A percentile compares a stretch with the other conserved stretches of the same genome.
phyloP scores from a whole-genome alignment of 2,329 filamentous ascomycete genomes.

The Calcarisporium arbuscula region DNA sequence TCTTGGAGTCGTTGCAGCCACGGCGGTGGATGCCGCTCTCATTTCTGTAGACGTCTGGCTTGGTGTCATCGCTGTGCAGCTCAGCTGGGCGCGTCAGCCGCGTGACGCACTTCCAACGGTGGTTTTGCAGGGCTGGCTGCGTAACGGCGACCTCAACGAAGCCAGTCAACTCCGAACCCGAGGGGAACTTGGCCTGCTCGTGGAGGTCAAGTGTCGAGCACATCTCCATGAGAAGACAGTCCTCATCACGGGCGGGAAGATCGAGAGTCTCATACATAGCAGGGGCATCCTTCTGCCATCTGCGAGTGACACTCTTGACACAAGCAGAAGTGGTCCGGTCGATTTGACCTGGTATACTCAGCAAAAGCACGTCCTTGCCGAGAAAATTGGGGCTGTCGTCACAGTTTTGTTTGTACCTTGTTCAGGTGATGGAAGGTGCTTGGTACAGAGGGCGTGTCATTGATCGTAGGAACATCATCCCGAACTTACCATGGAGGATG shows the following conservation, averaged over 20 bases:
- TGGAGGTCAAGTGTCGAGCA: conserved; percentile 55
- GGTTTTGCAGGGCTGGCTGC: conserved; percentile 45
- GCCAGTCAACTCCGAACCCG: conserved; percentile 53
- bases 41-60: conserved; percentile 40
- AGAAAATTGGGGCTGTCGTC: conserved; percentile 44
- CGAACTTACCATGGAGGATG: conserved; percentile 45
- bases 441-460: conserved; percentile 36
- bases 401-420: conserved; percentile 46
- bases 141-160: conserved; percentile 54
- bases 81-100: conserved; percentile 51
- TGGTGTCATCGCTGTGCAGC: conserved; percentile 39
- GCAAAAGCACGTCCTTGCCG: conserved; percentile 47
- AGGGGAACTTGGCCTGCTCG: conserved; percentile 49
- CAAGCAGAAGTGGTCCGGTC: conserved; percentile 51
- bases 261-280: conserved; percentile 48
- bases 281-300: conserved; percentile 55
- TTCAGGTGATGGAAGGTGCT: conserved; percentile 50
- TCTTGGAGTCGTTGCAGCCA: conserved; percentile 41
- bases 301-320: conserved; percentile 43
- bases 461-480: conserved; percentile 39
- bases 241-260: conserved; percentile 40
- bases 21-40: conserved; percentile 47
- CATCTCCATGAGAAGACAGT: conserved; percentile 55
- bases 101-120: conserved; percentile 56
- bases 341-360: conserved; percentile 51